Base-by-base conservation (phyloP, 306 rosid genomes). In the Vigna angularis region DNA sequence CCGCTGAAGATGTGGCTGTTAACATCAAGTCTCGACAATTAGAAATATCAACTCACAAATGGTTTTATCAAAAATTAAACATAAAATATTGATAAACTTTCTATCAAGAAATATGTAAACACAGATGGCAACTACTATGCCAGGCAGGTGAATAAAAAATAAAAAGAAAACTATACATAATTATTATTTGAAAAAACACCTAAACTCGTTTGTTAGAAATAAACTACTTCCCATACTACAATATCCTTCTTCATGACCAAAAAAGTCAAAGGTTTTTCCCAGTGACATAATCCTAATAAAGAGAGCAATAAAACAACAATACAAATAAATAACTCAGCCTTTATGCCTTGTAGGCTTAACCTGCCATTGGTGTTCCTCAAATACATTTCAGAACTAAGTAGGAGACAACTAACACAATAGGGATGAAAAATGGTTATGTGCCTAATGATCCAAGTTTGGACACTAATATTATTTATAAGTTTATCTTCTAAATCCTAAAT, bases 1-100 rank as follows among this genome's bases (percentile, higher is more conserved):
- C 85, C 99, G 91, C 79, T 84, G 88, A 77, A 95, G 86, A 88
- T 95, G 99, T 75, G 99, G 99, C 99, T 94, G 91, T 89, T 51
- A 67, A 80, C 56, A 65, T 83, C 80, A 81, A 79, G 76, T 36
- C 65, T 42, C 38, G 52, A 70, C 15, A 20, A 74, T 58, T 51
- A 80, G 80, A 58, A 66, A 26, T 13, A 74, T 47, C 56, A 57
- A 57, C 28, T 22, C 51, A 18, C 24, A 74, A 30, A 18, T 13
- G 16, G 45, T 59, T 73, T 20, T 24, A 63, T 70, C 20, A 61
- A 81, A 66, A 49, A 73, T n/a, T 17, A 22, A 58, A 38, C 63
- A 38, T 56, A 66, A 55, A 55, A 40, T 47, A 55, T 44, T 30
- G 30, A 66, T 52, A 53, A 49, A 63, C n/a, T 51, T 24, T 42